A percentile compares a stretch with the other conserved stretches of the same genome.
These are phyloP conservation scores for Curvularia verruculosa DNA, from an alignment of 2,329 filamentous ascomycete species.

Conservation along the genomic window DNA sequence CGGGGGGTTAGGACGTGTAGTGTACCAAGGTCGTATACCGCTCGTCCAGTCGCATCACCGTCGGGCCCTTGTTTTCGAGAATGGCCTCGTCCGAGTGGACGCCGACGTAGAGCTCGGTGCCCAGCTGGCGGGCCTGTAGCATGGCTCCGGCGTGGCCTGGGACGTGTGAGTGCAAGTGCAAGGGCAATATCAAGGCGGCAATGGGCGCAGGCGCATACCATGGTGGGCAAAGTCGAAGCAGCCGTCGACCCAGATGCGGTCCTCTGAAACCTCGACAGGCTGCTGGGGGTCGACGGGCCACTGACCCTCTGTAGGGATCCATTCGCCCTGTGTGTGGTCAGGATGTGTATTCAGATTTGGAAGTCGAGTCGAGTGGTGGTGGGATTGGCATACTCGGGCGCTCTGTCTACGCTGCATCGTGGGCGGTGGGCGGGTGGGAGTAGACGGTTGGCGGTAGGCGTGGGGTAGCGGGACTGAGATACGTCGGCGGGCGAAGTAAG, in stretches of 20 bases:
- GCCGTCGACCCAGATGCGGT: conserved; percentile 95
- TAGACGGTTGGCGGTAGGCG: too few species aligned
- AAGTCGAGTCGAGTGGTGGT: not conserved
- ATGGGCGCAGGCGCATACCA: conserved; percentile 57
- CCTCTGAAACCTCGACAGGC: conserved; percentile 63
- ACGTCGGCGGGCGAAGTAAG: not conserved
- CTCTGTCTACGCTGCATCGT: conserved; percentile 46
- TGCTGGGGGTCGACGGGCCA: conserved; percentile 71
- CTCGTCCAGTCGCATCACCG: conserved; percentile 93
- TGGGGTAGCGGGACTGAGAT: not conserved
- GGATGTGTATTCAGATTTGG: too few species aligned
- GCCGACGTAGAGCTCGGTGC: conserved; percentile 85
- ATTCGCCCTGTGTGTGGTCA: conserved; percentile 40
- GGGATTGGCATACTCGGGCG: conserved; percentile 38
- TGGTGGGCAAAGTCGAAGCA: conserved; percentile 99
- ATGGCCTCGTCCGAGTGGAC: conserved; percentile 97
- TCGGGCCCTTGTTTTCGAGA: conserved; percentile 94
- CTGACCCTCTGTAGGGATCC: conserved; percentile 59
- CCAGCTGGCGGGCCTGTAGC: conserved; percentile 91
- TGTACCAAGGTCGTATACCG: conserved; percentile 58
- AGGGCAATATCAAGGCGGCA: not conserved
- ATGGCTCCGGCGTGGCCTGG: conserved; percentile 93
- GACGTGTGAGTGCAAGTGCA: conserved; percentile 5
- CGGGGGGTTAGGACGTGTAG: conserved; percentile 14
- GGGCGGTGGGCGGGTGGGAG: conserved; percentile 9